Base-by-base conservation (phyloP, 371 early-diverging fungal species). In the Syncephalastrum sp. region DNA sequence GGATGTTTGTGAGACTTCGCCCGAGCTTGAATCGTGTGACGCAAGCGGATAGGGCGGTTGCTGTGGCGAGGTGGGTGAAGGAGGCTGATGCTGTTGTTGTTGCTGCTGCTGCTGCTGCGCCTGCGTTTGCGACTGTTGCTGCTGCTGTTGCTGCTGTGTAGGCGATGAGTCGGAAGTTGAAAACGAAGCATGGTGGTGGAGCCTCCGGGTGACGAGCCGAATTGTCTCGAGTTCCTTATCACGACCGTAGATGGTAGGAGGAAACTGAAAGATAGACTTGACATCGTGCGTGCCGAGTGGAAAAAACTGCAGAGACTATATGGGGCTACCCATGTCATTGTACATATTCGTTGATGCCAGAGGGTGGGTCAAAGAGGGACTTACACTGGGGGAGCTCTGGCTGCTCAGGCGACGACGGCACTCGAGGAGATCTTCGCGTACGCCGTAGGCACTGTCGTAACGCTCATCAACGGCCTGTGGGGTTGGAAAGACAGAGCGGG, bases 401-500 rank as follows among this genome's bases (percentile, higher is more conserved):
- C 21, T 38, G 10, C 53, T 55, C 16, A 83, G 48, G n/a, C 64
- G 64, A 33, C 64, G 68, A 29, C 77, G 53, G 49, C 82, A 83
- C 23, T 70, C 74, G 10, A 77, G 50, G 10, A 83, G 69, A 58
- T 83, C 84, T 43, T 81, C 76, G 41, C 73, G 70, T 48, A 83
- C 60, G 0, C 84, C 84, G 51, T 74, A 77, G 3, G 79, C 81
- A 47, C 77, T 83, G 42, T 73, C 75, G 49, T 83, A 83, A 41
- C 84, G 65, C 51, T 75, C 77, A 53, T 77, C 78, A 15, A 82
- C 82, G 55, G 79, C 74, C 82, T 82, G 53, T 21, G 17, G 15
- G 16, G 45, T 21, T 42, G 25, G 49, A 15, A 46, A 5, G 12
- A 13, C n/a, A 5, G 24, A 4, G 17, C 19, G 44, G 23, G 23